Conservation (phyloP, 164 flowering plant genomes). For the Chimonanthus praecox region DNA sequence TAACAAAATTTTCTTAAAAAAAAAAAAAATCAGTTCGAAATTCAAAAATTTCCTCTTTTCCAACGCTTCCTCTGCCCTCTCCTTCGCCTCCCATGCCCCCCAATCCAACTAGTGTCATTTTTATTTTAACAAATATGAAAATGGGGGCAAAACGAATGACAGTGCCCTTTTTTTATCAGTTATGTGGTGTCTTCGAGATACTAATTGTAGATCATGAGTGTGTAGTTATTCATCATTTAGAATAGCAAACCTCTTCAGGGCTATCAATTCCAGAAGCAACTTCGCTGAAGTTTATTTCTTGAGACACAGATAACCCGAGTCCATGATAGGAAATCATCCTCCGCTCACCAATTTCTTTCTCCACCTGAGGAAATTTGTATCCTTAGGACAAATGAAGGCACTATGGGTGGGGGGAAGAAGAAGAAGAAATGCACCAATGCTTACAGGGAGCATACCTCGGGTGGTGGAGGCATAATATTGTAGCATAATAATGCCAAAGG, state of each 20-base stretch:
- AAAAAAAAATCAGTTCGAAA: too few species aligned
- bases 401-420: background rate
- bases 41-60: too few species aligned
- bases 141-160: too few species aligned
- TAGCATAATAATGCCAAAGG: conserved; percentile 74
- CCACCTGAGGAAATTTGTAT: conserved; percentile 45
- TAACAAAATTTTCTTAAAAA: too few species aligned
- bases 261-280: conserved; percentile 30
- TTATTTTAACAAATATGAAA: too few species aligned
- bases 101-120: too few species aligned
- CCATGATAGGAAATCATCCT: conserved; percentile 75
- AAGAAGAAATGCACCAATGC: background rate
- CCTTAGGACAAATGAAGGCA: background rate
- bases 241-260: conserved; percentile 61
- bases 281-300: conserved; percentile 49
- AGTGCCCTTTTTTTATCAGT: too few species aligned
- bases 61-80: too few species aligned
- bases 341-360: conserved; percentile 87
- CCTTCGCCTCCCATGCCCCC: too few species aligned
- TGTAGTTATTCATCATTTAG: too few species aligned
- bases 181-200: too few species aligned
- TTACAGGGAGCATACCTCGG: conserved; percentile 36
- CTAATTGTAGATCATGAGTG: too few species aligned
- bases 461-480: conserved; percentile 97
- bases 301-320: conserved; percentile 66